Evolutionary conservation across 192 early-diverging fungal genomes (phyloP).

Genomic region (Coemansia nantahalensis): DNA sequence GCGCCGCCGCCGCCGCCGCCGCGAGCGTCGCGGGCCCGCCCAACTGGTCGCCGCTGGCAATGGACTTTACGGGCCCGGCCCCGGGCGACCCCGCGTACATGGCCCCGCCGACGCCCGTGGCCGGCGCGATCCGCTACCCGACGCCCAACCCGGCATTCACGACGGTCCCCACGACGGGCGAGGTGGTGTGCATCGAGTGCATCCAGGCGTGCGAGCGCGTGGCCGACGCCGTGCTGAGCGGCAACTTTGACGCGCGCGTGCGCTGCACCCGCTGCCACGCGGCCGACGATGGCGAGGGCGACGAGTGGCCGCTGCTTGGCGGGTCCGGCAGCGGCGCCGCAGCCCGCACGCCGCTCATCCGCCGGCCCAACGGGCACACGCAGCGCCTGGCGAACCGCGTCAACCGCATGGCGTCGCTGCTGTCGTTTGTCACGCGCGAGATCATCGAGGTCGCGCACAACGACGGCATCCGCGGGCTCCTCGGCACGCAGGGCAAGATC

Average conservation of each 20-base stretch:
- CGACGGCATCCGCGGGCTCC: constrained; percentile 65
- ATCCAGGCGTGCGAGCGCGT: constrained; percentile 51
- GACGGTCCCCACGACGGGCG: constrained; percentile 25
- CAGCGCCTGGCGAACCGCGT: constrained; percentile 47
- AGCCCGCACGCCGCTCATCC: constrained; percentile 30
- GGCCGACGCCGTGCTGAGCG: constrained; percentile 43
- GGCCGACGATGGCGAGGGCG: constrained; percentile 5
- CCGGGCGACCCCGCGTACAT: constrained; percentile 22
- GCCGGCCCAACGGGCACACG: constrained; percentile 34
- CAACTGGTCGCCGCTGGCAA: constrained; percentile 34
- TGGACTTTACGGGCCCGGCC: constrained; percentile 6
- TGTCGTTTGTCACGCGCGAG: constrained; percentile 50
- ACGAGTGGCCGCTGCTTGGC: constrained; percentile 29
- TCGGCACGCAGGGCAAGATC: constrained; percentile 65
- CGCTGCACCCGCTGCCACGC: constrained; percentile 49
- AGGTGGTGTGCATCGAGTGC: constrained; percentile 46
- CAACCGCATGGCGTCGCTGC: constrained; percentile 51
- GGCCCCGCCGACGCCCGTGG: constrained; percentile 34
- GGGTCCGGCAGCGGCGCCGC: not conserved
- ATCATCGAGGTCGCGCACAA: constrained; percentile 68
- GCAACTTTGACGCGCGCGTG: constrained; percentile 48
- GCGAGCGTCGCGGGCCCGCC: constrained; percentile 3
- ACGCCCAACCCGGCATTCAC: constrained; percentile 28
- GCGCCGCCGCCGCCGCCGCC: not conserved
- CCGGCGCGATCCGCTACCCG: constrained; percentile 30